Base-by-base conservation (phyloP, 78 protist genomes). In the Dictyostelium citrinum region DNA sequence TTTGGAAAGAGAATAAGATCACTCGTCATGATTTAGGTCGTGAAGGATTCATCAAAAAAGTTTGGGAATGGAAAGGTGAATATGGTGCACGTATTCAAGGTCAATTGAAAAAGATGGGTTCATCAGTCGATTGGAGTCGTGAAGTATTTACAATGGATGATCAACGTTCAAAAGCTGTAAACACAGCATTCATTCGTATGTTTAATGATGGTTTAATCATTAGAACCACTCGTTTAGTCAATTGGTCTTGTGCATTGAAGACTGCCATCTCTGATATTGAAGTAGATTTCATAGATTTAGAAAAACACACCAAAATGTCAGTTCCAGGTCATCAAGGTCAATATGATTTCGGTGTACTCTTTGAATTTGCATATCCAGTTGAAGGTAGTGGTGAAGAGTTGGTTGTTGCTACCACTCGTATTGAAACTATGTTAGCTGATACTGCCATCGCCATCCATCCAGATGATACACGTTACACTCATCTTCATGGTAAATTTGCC, bases 391-490 rank as follows among this genome's bases (percentile, higher is more conserved):
- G 95, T 49, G 98, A 97, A 41, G 90, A 97, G 51, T 24, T 99
- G 16, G 90, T 91, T 31, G 98, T 99, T 45, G 99, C 99, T 29
- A 99, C 99, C 45, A 99, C 99, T 1, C 99, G 99, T 64, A 96
- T 97, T 3, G 99, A 99, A 95, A 99, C 99, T 8, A 99, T 99
- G 98, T 95, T 99, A 41, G 99, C 99, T 2, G 99, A 99, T 72
- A 90, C 98, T 14, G 99, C 99, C 37, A 98, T 99, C 7, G 99
- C 99, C n/a, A 95, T 99, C 60, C 99, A 99, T 95, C 99, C 99
- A 29, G 92, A 97, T 0, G 99, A 99, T 83, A 33, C 31, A 43
- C 86, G 99, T 58, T 98, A 98, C 96, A 86, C 88, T 77, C 97
- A 90, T 55, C 95, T 97, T 22, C 97, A 91, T 83, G 99, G 99